phyloP scores from a whole-genome alignment of 352 stramenopile genomes.

The Phytophthora brassicae region DNA sequence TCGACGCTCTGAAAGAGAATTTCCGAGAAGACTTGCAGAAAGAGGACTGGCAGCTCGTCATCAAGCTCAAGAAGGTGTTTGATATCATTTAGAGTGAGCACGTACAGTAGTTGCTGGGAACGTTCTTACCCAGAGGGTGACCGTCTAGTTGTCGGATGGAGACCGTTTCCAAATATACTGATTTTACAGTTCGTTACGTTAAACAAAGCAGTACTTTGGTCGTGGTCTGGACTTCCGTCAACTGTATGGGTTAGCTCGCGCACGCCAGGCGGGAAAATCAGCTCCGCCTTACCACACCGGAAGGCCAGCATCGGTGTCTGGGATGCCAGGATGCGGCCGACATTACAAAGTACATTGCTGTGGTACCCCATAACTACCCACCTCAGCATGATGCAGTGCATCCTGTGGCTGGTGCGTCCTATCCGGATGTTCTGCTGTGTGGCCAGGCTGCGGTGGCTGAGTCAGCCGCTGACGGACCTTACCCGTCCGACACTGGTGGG shows the following conservation, averaged over 20 bases:
- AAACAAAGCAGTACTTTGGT: conserved; percentile 7
- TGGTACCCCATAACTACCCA: conserved; percentile 2
- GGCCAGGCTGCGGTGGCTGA: background rate
- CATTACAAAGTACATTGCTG: conserved; percentile 11
- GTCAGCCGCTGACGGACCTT: too few species aligned
- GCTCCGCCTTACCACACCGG: conserved; percentile 15
- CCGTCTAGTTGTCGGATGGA: conserved; percentile 8
- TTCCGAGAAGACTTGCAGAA: conserved; percentile 98
- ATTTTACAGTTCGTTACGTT: conserved; percentile 22
- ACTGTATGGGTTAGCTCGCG: background rate
- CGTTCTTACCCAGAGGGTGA: conserved; percentile 16
- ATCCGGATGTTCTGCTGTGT: conserved; percentile 17
- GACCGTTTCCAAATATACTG: conserved; percentile 32
- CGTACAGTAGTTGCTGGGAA: conserved; percentile 6
- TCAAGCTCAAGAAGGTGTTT: conserved; percentile 99
- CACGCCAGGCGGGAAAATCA: conserved; percentile 18
- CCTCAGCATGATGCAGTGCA: too few species aligned
- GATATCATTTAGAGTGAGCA: conserved; percentile 92
- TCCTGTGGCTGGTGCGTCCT: background rate
- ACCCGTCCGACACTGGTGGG: too few species aligned
- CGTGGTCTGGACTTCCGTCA: background rate
- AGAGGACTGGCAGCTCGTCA: conserved; percentile 97
- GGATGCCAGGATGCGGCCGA: background rate
- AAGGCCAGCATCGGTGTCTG: background rate
- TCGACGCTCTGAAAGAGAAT: conserved; percentile 98